Base-by-base conservation (phyloP, 495 filamentous ascomycete species). In the Xylaria intraflava region DNA sequence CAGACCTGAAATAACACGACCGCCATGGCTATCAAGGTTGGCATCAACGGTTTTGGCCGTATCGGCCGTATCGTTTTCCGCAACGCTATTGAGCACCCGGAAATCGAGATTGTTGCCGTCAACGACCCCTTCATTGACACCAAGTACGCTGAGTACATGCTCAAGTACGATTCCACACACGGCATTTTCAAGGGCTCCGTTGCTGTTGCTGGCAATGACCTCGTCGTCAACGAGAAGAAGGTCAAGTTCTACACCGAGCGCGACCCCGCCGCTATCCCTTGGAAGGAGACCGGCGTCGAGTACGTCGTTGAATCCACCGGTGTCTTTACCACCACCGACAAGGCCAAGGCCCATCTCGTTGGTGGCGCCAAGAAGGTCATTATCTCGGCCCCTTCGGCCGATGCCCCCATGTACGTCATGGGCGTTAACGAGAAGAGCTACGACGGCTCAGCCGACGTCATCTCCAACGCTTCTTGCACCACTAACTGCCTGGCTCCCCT, bases 361-460 rank as follows among this genome's bases (percentile, higher is more conserved):
- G 93, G 93, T 69, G 93, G 93, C 72, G 93, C 93, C 71, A 97
- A 96, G 89, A 95, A 96, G 82, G 93, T 98, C 73, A 80, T 98
- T 81, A 98, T 98, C 85, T 97, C 93, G 64, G 93, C 93, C 65
- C 93, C 93, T 61, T 98, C 93, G 61, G 90, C 90, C 56, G 93
- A 98, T 83, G 94, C 93, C 65, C 92, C 93, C 66, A 98, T 98
- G 93, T 98, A 93, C 82, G 93, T 98, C 67, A 95, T 96, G 87
- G 93, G 93, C 72, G 93, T 98, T 76, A 98, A 98, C 83, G 80
- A 97, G 75, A 80, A 88, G 72, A 78, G 74, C 64, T 98, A 98
- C 84, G 90, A 85, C 74, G 83, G 81, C 69, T 85, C 88, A 71
- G 80, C 93, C 70, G 77, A 88, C 62, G 84, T 98, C 74, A 86